Evolutionary conservation across 106 monocot genomes (phyloP).

Genomic region (Allium fistulosum): DNA sequence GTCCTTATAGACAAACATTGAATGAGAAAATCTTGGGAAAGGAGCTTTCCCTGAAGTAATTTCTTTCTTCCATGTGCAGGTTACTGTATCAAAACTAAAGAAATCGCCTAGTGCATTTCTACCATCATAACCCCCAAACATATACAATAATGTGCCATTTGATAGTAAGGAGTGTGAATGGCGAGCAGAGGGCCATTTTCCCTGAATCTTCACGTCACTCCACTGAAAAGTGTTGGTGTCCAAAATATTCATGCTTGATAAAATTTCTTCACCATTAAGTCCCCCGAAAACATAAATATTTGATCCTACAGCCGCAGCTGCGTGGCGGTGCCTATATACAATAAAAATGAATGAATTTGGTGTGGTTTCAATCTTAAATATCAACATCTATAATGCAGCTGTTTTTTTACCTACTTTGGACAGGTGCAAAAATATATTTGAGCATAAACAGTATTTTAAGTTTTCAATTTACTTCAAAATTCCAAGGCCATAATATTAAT

Average conservation of each 20-base stretch:
- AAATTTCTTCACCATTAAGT: constrained; percentile 60
- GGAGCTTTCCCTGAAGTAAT: constrained; percentile 53
- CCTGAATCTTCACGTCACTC: constrained; percentile 37
- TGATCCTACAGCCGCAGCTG: constrained; percentile 63
- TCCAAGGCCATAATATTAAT: no score
- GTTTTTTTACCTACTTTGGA: no score
- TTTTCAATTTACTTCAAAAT: no score
- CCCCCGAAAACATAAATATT: constrained; percentile 93
- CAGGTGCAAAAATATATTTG: no score
- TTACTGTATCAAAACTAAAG: constrained; percentile 60
- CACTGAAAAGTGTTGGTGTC: constrained; percentile 52
- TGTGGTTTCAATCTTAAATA: not conserved
- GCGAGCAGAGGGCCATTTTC: constrained; percentile 76
- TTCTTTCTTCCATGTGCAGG: constrained; percentile 40
- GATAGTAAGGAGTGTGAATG: constrained; percentile 82
- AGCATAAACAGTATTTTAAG: no score
- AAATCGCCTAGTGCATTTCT: constrained; percentile 68
- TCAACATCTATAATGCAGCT: no score
- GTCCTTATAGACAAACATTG: constrained; percentile 71
- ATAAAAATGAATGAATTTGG: not conserved
- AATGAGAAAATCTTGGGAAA: constrained; percentile 88
- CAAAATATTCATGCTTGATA: constrained; percentile 68
- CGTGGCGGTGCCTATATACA: constrained; percentile 84
- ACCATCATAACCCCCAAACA: constrained; percentile 94
- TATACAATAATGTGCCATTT: constrained; percentile 38